Percentiles rank a stretch among this genome's conserved stretches.
Conservation (phyloP, 1,284 basidiomycete species). For the Sanghuangporus baumii region DNA sequence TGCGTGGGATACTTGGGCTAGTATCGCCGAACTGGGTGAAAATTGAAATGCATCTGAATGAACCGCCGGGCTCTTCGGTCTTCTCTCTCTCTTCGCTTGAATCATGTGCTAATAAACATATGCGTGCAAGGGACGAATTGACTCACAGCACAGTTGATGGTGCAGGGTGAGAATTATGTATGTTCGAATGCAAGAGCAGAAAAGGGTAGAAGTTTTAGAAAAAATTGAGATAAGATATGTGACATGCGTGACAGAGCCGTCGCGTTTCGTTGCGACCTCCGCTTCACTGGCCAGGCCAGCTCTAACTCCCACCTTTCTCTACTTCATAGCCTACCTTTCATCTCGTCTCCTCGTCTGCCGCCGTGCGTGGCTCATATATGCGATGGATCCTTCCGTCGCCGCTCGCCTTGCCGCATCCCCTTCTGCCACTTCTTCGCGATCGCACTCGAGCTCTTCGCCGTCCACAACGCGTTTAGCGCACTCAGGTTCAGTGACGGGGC, state of each 20-base stretch:
- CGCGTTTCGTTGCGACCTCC: not conserved
- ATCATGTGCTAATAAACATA: no score
- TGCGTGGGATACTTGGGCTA: no score
- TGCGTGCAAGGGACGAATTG: no score
- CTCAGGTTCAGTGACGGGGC: conserved; percentile 24
- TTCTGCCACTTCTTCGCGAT: conserved; percentile 14
- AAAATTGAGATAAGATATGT: not conserved
- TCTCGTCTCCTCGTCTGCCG: conserved; percentile 1
- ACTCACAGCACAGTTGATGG: not conserved
- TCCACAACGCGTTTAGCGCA: conserved; percentile 23
- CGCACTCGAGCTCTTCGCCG: conserved; percentile 23
- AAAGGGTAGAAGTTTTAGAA: no score
- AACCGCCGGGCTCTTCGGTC: no score
- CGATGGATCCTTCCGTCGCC: conserved; percentile 11
- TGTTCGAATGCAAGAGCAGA: no score
- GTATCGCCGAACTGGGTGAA: no score
- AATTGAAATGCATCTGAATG: no score
- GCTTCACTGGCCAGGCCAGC: not conserved
- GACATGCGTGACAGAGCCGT: not conserved
- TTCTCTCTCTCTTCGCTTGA: no score
- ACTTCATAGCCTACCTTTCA: not conserved
- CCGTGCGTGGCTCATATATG: conserved; percentile 1
- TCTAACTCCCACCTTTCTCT: not conserved
- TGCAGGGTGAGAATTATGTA: not conserved
- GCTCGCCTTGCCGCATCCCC: conserved; percentile 15